Evolutionary conservation across 1,139 yeast genomes (phyloP).

Genomic region (Arxiozyma slooffiae): DNA sequence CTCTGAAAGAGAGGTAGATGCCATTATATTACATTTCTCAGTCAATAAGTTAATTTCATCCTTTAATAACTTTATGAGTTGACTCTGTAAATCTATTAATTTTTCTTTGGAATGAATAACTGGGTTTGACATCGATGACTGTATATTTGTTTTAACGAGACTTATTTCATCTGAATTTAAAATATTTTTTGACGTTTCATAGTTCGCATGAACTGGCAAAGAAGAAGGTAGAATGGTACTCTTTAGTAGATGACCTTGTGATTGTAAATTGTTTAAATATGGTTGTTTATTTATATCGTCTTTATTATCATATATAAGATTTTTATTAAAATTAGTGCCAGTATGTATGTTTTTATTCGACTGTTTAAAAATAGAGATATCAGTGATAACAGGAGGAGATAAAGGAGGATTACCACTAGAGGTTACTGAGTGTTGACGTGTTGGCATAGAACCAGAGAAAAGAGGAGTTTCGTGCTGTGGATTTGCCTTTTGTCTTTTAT

Average conservation of each 20-base stretch:
- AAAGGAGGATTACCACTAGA: not conserved
- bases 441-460: not conserved
- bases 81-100: constrained; percentile 12
- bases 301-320: no score
- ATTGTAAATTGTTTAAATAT: no score
- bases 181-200: not conserved
- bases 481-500: not conserved
- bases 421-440: not conserved
- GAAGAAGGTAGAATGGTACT: not conserved
- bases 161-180: not conserved
- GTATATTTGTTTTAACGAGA: not conserved
- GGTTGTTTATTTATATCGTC: not conserved
- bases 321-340: not conserved
- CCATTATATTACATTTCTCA: constrained; percentile 25
- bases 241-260: not conserved
- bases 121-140: not conserved
- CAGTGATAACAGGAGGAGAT: not conserved
- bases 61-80: constrained; percentile 15
- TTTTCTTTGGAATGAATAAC: not conserved
- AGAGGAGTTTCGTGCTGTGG: not conserved
- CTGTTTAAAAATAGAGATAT: not conserved
- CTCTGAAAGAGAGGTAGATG: constrained; percentile 29
- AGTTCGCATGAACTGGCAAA: not conserved
- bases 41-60: constrained; percentile 15
- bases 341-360: not conserved